Evolutionary conservation across 208 protist genomes (phyloP).

Genomic region (Crithidia thermophila): DNA sequence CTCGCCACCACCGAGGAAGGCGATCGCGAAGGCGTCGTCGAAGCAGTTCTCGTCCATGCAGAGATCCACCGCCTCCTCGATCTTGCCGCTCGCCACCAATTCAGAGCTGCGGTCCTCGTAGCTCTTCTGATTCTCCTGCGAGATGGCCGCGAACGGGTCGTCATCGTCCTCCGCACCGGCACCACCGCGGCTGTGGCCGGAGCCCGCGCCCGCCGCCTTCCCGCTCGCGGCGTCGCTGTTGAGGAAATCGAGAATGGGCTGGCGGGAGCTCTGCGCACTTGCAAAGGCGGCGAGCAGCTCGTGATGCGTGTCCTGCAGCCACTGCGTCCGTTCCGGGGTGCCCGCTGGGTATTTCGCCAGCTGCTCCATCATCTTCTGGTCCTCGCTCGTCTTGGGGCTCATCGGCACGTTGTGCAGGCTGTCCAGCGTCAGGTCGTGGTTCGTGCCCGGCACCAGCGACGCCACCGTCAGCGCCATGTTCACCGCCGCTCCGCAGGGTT

Average conservation of each 20-base stretch:
- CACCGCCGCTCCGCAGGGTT: constrained; percentile 69
- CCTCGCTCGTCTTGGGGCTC: constrained; percentile 38
- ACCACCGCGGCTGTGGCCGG: constrained; percentile 9
- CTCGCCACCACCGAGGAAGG: constrained; percentile 66
- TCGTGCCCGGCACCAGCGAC: constrained; percentile 35
- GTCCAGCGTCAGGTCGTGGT: constrained; percentile 39
- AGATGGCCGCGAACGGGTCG: constrained; percentile 68
- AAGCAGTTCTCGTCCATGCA: constrained; percentile 67
- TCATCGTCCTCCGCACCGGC: constrained; percentile 57
- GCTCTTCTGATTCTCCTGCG: constrained; percentile 58
- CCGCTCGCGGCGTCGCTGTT: constrained; percentile 5
- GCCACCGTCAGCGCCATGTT: constrained; percentile 61
- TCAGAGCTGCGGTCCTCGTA: constrained; percentile 68
- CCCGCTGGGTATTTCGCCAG: constrained; percentile 35
- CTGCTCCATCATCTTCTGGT: constrained; percentile 27
- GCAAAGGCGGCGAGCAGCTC: constrained; percentile 65
- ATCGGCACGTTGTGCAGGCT: constrained; percentile 22
- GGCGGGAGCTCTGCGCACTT: constrained; percentile 48
- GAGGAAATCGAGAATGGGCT: constrained; percentile 74
- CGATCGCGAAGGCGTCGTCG: constrained; percentile 81
- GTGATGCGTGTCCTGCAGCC: constrained; percentile 54
- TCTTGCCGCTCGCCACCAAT: constrained; percentile 60
- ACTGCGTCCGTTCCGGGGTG: constrained; percentile 59
- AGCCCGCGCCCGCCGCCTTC: constrained; percentile 10
- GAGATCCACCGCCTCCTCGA: constrained; percentile 73